Evolutionary conservation across 2,329 filamentous ascomycete genomes (phyloP).

Genomic region (Penicillium sp.): DNA sequence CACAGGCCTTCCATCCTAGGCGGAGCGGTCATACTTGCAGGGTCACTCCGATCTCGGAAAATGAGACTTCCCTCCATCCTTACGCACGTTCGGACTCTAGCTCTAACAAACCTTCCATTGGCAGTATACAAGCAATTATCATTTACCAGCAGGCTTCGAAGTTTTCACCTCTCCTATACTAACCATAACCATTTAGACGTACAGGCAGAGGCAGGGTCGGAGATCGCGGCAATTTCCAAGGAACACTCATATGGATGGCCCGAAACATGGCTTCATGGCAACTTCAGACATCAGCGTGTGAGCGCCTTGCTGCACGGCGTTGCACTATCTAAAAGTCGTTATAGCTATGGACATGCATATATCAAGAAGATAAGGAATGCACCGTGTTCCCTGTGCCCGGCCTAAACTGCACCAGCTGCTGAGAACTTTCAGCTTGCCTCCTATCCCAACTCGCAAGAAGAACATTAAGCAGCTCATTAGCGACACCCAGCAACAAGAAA

Average conservation of each 20-base stretch:
- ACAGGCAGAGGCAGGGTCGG: not conserved
- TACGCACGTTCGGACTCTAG: not conserved
- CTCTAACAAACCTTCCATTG: not conserved
- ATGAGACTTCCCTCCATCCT: not conserved
- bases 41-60: not conserved
- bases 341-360: not conserved
- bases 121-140: not conserved
- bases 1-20: not conserved
- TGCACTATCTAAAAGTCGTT: not conserved
- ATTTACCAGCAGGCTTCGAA: not conserved
- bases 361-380: not conserved
- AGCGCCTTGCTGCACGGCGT: not conserved
- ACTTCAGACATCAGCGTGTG: not conserved
- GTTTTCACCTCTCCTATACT: not conserved
- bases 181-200: not conserved
- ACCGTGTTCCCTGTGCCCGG: not conserved
- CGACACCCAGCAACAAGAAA: too few species aligned
- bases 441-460: slow-evolving; percentile 15
- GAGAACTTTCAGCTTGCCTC: not conserved
- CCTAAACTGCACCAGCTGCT: slow-evolving; percentile 5
- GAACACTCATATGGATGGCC: not conserved
- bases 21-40: not conserved
- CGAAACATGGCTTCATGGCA: not conserved
- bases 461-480: too few species aligned
- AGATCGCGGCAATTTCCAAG: not conserved